Base-by-base conservation (phyloP, 2,329 filamentous ascomycete species). In the Elsinoe australis region DNA sequence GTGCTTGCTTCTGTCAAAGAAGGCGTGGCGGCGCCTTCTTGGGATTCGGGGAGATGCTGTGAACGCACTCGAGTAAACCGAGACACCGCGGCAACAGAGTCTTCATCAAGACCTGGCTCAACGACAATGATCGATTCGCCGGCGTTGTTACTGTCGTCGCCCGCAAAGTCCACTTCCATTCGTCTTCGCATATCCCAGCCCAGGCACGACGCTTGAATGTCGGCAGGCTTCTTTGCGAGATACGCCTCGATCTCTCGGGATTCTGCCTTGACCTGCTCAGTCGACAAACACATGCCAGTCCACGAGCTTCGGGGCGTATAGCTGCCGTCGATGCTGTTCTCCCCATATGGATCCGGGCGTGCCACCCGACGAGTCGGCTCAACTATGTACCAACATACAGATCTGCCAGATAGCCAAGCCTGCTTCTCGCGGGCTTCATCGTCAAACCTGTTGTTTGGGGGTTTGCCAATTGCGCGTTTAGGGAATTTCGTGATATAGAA, bases 141-240 rank as follows among this genome's bases (percentile, higher is more conserved):
- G 19, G 81, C 82, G 41, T 81, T 78, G 48, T 78, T 71, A n/a
- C 79, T 78, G 65, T 92, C 85, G 55, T 89, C 86, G 15, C 79
- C 80, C 32, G 84, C 84, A 66, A 95, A 96, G 61, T 98, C 92
- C 2, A 95, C 87, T 58, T 92, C 83, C 2, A 96, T 70, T 53
- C 72, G 80, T 52, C 88, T 79, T 47, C 80, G 80, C 89, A 96
- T 96, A 59, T 96, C 86, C 90, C 92, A 96, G 2, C 85, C 84
- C 50, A 84, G 70, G 59, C 85, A 96, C 1, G 79, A 71, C 58
- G 81, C 82, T 17, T 82, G 80, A 62, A 94, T 94, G 56, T 94
- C 79, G 32, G 79, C 76, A 3, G 90, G 89, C 55, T 79, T 82
- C 56, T 83, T 80, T 0, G 70, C 71, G 14, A 94, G 64, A 55